Percentiles rank a stretch among this genome's conserved stretches.
Evolutionary conservation across 2,329 filamentous ascomycete genomes (phyloP).

Genomic region (Rutstroemia sp.): DNA sequence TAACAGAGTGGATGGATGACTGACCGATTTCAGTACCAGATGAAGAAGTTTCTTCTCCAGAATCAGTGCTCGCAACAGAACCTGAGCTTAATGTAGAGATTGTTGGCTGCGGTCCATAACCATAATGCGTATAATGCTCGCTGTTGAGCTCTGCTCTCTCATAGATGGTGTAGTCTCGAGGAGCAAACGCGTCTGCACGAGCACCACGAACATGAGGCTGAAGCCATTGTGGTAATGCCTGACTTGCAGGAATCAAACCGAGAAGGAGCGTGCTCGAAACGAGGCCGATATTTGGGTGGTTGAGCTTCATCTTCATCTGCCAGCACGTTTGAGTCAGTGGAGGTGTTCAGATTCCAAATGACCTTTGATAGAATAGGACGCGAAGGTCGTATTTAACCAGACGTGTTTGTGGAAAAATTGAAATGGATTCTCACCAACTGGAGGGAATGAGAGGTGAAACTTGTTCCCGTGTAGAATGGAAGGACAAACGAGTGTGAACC

Average conservation of each 20-base stretch:
- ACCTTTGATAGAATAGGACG: too few relatives aligned
- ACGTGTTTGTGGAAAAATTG: too few relatives aligned
- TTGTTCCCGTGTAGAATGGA: not conserved
- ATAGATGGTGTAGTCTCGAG: constrained; percentile 23
- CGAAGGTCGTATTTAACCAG: too few relatives aligned
- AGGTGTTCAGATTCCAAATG: too few relatives aligned
- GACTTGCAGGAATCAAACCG: constrained; percentile 13
- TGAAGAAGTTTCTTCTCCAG: constrained; percentile 11
- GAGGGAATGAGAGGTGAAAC: too few relatives aligned
- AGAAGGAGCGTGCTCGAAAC: constrained; percentile 16
- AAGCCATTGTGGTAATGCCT: constrained; percentile 22
- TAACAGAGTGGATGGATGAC: not conserved
- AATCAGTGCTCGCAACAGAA: constrained; percentile 9
- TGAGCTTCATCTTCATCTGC: constrained; percentile 24
- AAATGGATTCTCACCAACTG: too few relatives aligned
- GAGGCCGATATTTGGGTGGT: constrained; percentile 11
- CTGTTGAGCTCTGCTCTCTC: constrained; percentile 11
- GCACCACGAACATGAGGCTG: constrained; percentile 15
- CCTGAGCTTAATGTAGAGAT: constrained; percentile 2
- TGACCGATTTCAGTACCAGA: not conserved
- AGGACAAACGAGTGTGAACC: constrained; percentile 13
- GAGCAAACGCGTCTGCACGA: constrained; percentile 11
- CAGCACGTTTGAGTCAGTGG: not conserved
- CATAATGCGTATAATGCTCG: constrained; percentile 22
- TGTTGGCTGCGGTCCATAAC: constrained; percentile 25